Base-by-base conservation (phyloP, 2,329 filamentous ascomycete species). In the Davidsoniella australis region DNA sequence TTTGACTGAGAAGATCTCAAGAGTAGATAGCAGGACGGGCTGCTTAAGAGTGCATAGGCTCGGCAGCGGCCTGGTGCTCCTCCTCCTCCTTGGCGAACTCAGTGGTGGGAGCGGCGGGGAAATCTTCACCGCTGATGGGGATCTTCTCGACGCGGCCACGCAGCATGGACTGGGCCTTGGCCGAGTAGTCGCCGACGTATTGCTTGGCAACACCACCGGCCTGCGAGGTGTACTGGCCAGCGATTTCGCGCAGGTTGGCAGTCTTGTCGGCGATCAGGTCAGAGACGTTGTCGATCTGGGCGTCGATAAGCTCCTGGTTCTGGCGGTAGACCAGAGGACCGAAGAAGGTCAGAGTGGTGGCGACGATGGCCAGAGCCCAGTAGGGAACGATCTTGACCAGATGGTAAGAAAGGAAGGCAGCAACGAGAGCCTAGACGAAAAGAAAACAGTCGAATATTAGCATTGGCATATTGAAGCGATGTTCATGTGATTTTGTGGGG, bases 281-380 rank as follows among this genome's bases (percentile, higher is more conserved):
- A 40, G 71, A 69, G 48, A 69, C 73, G 54, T 75, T 67, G 62
- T 73, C 65, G 56, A 83, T 61, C 57, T 81, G 72, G 55, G 69
- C 62, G 59, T 83, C 79, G 57, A 83, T 82, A 51, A 82, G 63
- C 65, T 82, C 78, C 67, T 81, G 70, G 71, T 83, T 83, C 58
- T 70, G 69, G 57, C 70, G 71, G 65, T 83, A 83, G 60, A 81
- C 58, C 47, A 82, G 68, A 26, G 79, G 79, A 10, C 67, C 68
- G 52, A 79, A 67, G 67, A 83, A 83, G 52, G 72, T 59, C 45
- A 75, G 61, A 10, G 75, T 75, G 52, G 75, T 75, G 55, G 64
- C 66, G 57, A 82, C 68, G 55, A 83, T 63, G 43, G 76, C 67
- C 55, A 83, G 72, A 36, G 76, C 78, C 79, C 79, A 83, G 68